Evolutionary conservation across 2,329 filamentous ascomycete genomes (phyloP).

Genomic region (Phialophora expanda): DNA sequence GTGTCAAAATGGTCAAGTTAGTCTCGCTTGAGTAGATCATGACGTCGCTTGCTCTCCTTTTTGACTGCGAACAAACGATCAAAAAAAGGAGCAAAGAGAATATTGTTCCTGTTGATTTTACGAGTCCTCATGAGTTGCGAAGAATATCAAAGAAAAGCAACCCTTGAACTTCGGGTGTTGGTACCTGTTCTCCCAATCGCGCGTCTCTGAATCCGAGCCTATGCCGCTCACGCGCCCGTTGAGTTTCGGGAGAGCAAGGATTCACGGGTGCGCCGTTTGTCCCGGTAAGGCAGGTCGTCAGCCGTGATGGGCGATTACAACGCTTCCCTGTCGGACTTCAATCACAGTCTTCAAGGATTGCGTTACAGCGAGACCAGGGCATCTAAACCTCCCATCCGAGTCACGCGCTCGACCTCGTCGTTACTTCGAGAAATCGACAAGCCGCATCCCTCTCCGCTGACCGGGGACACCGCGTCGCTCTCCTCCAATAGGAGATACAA

Average conservation of each 20-base stretch:
- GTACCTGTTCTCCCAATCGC: slow-evolving; percentile 3
- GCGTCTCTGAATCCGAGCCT: slow-evolving; percentile 8
- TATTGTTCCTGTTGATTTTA: slow-evolving; percentile 3
- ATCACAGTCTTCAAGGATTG: slow-evolving; percentile 30
- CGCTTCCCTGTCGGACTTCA: slow-evolving; percentile 28
- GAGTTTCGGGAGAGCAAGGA: slow-evolving; percentile 8
- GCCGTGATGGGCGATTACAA: slow-evolving; percentile 26
- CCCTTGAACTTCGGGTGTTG: not conserved
- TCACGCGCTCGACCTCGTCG: slow-evolving; percentile 28
- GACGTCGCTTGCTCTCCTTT: slow-evolving; percentile 32
- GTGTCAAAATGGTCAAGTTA: slow-evolving; percentile 24
- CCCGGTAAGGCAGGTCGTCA: slow-evolving; percentile 8
- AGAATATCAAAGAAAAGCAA: not conserved
- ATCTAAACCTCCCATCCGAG: slow-evolving; percentile 26
- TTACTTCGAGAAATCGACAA: slow-evolving; percentile 26
- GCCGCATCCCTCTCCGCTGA: slow-evolving; percentile 18
- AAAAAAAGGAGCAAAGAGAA: slow-evolving; percentile 22
- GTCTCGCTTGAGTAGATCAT: slow-evolving; percentile 32
- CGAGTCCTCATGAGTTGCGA: not conserved
- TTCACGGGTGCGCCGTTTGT: slow-evolving; percentile 10
- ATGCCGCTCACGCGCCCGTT: slow-evolving; percentile 1
- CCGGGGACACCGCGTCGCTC: slow-evolving; percentile 32
- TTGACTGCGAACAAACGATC: slow-evolving; percentile 6
- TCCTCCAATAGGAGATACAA: slow-evolving; percentile 33
- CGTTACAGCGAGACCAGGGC: slow-evolving; percentile 31